Evolutionary conservation across 345 rosid species (phyloP).

Genomic region (Gossypium raimondii): DNA sequence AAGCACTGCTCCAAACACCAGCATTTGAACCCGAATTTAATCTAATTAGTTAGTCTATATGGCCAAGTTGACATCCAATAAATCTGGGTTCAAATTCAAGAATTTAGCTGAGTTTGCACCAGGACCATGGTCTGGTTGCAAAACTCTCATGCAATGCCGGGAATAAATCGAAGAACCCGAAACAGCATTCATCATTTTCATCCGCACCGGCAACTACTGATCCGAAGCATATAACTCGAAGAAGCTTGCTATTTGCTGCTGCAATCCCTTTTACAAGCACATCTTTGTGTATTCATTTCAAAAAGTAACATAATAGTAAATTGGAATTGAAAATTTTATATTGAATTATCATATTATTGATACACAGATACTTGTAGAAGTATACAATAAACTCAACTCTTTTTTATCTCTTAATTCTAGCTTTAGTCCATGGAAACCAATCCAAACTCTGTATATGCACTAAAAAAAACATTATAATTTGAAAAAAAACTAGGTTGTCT

Average conservation of each 20-base stretch:
- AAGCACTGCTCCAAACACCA: not conserved
- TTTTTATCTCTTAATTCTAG: slow-evolving; percentile 9
- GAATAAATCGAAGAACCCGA: not conserved
- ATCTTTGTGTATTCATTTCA: not conserved
- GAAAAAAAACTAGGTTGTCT: not conserved
- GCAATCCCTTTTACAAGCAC: not conserved
- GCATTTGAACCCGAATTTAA: not conserved
- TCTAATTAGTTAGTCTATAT: too few species aligned
- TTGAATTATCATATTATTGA: slow-evolving; percentile 1
- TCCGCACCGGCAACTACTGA: not conserved
- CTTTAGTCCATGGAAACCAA: slow-evolving; percentile 10
- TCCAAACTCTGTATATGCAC: slow-evolving; percentile 17
- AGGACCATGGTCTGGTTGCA: not conserved
- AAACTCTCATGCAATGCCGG: not conserved
- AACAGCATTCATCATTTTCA: not conserved
- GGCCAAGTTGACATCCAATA: too few species aligned
- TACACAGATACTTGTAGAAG: slow-evolving; percentile 12
- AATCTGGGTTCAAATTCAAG: too few species aligned
- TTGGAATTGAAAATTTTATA: not conserved
- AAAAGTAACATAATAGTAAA: not conserved
- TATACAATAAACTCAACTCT: slow-evolving; percentile 19
- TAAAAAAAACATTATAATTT: not conserved
- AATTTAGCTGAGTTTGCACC: too few species aligned
- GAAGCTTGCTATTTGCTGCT: not conserved
- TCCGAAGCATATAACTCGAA: not conserved